Percentiles rank a stretch among this genome's conserved stretches.
Evolutionary conservation across 805 yeast species (phyloP).

Genomic region (Lipomyces kockii): DNA sequence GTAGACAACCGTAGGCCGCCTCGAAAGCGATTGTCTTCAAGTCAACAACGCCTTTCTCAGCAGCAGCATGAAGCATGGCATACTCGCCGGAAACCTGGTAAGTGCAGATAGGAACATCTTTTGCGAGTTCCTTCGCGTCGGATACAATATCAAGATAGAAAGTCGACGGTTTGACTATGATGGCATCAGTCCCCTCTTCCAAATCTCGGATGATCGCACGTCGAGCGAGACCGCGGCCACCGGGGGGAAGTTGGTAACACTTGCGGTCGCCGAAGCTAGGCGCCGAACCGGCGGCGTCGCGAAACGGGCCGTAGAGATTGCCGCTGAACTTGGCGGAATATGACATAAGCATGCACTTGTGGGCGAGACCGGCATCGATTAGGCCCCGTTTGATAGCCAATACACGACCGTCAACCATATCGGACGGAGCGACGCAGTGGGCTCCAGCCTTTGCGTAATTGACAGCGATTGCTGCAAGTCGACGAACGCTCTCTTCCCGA

Average conservation of each 20-base stretch:
- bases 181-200: slow-evolving; percentile 92
- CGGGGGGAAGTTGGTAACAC: slow-evolving; percentile 90
- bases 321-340: slow-evolving; percentile 95
- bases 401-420: slow-evolving; percentile 96
- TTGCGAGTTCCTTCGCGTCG: slow-evolving; percentile 82
- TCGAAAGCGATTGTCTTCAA: slow-evolving; percentile 78
- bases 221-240: slow-evolving; percentile 91
- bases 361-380: slow-evolving; percentile 79
- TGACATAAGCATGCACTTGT: slow-evolving; percentile 86
- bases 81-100: slow-evolving; percentile 97
- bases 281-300: slow-evolving; percentile 94
- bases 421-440: slow-evolving; percentile 93
- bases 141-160: slow-evolving; percentile 89
- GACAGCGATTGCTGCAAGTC: slow-evolving; percentile 93
- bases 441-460: slow-evolving; percentile 97
- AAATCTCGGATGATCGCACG: slow-evolving; percentile 87
- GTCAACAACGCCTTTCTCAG: slow-evolving; percentile 91
- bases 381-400: slow-evolving; percentile 84
- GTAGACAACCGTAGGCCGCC: slow-evolving; percentile 83
- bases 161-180: slow-evolving; percentile 94
- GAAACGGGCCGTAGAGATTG: slow-evolving; percentile 90
- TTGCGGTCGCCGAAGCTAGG: slow-evolving; percentile 92
- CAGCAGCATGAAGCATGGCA: slow-evolving; percentile 98
- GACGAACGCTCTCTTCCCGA: slow-evolving; percentile 70
- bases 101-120: slow-evolving; percentile 87